A percentile compares a stretch with the other conserved stretches of the same genome.
These are phyloP conservation scores for Phaffia rhodozyma DNA, from an alignment of 1,284 basidiomycete species.

Conservation along the genomic window DNA sequence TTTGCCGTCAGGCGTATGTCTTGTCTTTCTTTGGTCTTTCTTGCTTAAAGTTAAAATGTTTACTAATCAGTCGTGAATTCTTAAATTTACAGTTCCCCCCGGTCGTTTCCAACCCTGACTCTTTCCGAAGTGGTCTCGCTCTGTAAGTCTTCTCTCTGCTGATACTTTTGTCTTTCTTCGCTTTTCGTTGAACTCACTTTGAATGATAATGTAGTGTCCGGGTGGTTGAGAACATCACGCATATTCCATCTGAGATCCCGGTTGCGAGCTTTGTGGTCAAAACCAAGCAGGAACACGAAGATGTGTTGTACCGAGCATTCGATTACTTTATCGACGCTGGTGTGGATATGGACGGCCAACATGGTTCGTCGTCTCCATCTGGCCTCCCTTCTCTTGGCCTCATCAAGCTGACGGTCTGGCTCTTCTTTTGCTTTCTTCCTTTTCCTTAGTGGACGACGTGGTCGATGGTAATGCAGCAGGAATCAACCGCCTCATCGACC, in stretches of 20 bases:
- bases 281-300: slow-evolving; percentile 16
- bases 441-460: slow-evolving; percentile 12
- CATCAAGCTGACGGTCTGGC: no score
- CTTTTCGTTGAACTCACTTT: no score
- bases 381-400: no score
- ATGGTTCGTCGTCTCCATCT: slow-evolving; percentile 1
- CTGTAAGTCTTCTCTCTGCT: slow-evolving; percentile 29
- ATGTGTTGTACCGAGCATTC: slow-evolving; percentile 29
- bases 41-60: not conserved
- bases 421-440: not conserved
- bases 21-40: not conserved
- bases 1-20: slow-evolving; percentile 45
- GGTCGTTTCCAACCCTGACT: slow-evolving; percentile 43
- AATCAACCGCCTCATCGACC: slow-evolving; percentile 13
- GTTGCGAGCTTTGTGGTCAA: slow-evolving; percentile 40
- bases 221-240: slow-evolving; percentile 61
- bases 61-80: not conserved
- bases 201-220: slow-evolving; percentile 37
- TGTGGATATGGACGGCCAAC: slow-evolving; percentile 45
- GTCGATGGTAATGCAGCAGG: slow-evolving; percentile 10
- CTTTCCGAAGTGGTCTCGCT: slow-evolving; percentile 49
- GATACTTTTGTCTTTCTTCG: not conserved
- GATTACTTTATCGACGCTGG: slow-evolving; percentile 64
- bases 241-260: slow-evolving; percentile 32
- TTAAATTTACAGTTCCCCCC: slow-evolving; percentile 35